phyloP scores from a whole-genome alignment of 2,329 filamentous ascomycete species.

The Calcarisporium arbuscula region DNA sequence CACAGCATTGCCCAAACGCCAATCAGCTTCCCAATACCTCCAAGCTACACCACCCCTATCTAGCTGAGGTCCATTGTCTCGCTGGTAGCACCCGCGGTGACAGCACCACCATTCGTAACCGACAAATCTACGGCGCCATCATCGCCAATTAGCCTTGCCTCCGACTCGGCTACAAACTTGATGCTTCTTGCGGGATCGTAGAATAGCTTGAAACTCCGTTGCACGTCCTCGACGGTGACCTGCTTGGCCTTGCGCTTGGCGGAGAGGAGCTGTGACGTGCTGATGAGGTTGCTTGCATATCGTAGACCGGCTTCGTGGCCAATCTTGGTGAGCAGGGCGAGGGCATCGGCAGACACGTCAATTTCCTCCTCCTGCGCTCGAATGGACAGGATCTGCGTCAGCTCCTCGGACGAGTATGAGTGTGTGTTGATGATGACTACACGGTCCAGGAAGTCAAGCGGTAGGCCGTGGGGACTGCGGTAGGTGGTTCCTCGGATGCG shows the following conservation, averaged over 20 bases:
- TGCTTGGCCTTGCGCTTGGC: conserved; percentile 81
- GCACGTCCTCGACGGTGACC: conserved; percentile 80
- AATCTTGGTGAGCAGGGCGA: conserved; percentile 92
- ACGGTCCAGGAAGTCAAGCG: conserved; percentile 91
- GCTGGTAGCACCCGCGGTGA: conserved; percentile 24
- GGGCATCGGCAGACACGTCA: conserved; percentile 80
- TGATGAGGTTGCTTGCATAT: conserved; percentile 98
- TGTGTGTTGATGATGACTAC: conserved; percentile 96
- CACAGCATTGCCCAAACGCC: conserved; percentile 22
- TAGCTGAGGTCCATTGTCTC: conserved; percentile 42
- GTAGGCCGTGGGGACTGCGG: conserved; percentile 85
- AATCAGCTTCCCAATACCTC: conserved; percentile 16
- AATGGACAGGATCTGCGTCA: conserved; percentile 87
- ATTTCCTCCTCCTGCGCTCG: conserved; percentile 94
- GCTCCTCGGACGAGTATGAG: conserved; percentile 73
- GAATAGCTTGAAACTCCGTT: conserved; percentile 89
- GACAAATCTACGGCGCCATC: conserved; percentile 72
- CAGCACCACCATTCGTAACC: conserved; percentile 25
- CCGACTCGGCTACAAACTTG: conserved; percentile 82
- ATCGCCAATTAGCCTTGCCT: conserved; percentile 88
- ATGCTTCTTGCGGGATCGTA: conserved; percentile 85
- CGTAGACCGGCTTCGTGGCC: conserved; percentile 85
- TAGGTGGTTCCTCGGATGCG: conserved; percentile 92
- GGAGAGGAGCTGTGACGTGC: conserved; percentile 80
- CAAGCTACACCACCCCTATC: conserved; percentile 8